Conservation (phyloP, 352 stramenopile genomes). For the Phytophthora hibernalis region DNA sequence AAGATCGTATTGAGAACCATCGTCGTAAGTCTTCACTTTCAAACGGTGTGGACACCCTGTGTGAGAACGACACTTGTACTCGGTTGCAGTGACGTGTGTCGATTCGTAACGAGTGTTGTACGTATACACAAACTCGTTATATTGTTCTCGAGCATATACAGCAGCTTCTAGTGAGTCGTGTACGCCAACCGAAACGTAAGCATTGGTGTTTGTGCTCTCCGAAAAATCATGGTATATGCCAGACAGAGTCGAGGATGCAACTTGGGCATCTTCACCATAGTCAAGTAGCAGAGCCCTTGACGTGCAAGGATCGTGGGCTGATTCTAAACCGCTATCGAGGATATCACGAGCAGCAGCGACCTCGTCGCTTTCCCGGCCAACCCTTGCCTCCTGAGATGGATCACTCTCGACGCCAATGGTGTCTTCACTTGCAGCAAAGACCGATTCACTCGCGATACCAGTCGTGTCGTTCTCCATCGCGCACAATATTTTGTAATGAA, state of each 20-base stretch:
- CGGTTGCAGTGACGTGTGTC: background rate
- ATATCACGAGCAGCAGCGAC: too few relatives aligned
- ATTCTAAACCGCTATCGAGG: too few relatives aligned
- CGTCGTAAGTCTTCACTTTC: background rate
- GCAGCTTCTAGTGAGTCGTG: background rate
- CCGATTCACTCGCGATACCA: too few relatives aligned
- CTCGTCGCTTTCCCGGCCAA: too few relatives aligned
- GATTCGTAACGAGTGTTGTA: conserved; percentile 1
- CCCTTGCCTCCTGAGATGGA: too few relatives aligned
- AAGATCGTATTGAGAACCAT: background rate
- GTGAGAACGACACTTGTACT: background rate
- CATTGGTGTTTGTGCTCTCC: too few relatives aligned
- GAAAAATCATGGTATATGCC: background rate
- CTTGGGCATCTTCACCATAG: background rate
- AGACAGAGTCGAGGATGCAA: too few relatives aligned
- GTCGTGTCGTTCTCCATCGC: too few relatives aligned
- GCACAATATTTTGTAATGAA: too few relatives aligned
- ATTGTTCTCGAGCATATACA: background rate
- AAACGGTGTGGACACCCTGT: background rate
- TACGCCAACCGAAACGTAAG: background rate
- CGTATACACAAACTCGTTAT: background rate
- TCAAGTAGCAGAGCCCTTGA: background rate
- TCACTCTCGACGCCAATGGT: too few relatives aligned
- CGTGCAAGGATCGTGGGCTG: too few relatives aligned
- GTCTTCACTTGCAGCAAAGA: too few relatives aligned